Evolutionary conservation across 164 flowering plant genomes (phyloP), one percentile per base, ranked within the genome.

Genomic region (Saururus chinensis): DNA sequence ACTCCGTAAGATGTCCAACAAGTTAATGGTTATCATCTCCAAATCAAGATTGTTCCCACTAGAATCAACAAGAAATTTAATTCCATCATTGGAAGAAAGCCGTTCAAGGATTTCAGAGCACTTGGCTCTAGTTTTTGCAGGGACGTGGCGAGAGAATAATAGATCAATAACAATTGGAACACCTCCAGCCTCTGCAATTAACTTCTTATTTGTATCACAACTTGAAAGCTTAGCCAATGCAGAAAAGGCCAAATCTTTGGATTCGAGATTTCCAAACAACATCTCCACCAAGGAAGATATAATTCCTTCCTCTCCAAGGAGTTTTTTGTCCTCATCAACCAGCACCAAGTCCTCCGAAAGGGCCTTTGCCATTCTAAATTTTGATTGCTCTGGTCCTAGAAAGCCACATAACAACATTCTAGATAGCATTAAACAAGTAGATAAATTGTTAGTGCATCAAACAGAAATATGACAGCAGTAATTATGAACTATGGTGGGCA

Each of bases 251-350:
- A 66, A 41, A 19, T 76, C 80, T 69, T 79, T 80, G 23, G 79
- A 63, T 60, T 80, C 85, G 17, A 81, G 51, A 60, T 64, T 75
- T 30, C 70, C 79, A 26, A 81, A 79, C 58, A 61, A 49, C 93
- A 86, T 82, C 68, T 71, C 75, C 53, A 86, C 83, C 73, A 86
- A 70, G 22, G 79, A 78, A 62, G 78, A 75, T 62, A 86, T 80
- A 22, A 77, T 66, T 20, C 93, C 89, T 76, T 71, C 81, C 70
- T 77, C 82, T 10, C 86, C 87, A 71, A 86, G 86, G 53, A 75
- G 54, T 72, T 69, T 71, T 61, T 77, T 58, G 64, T 79, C 68
- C 54, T 67, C 70, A 59, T 80, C 80, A 53, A 64, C 78, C 67
- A 84, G 65, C 61, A 81, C 86, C 81, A 82, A 71, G 37, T 63